These are phyloP conservation scores for Skeletonema grethae DNA, from an alignment of 108 stramenopile species.

Conservation along the genomic window DNA sequence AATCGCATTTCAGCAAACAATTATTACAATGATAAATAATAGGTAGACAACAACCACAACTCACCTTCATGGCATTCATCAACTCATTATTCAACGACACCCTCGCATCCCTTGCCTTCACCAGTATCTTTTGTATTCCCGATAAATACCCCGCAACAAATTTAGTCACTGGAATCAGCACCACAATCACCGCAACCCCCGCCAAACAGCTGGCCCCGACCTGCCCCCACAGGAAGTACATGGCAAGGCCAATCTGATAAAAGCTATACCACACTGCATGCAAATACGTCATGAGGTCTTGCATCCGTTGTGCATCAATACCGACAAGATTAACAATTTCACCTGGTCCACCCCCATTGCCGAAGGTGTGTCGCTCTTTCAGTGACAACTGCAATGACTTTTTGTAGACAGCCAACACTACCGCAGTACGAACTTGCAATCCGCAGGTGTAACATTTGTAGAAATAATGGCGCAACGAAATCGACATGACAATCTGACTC, in stretches of 20 bases:
- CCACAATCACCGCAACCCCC: slow-evolving; percentile 85
- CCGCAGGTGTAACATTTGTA: slow-evolving; percentile 90
- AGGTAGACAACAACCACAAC: background rate
- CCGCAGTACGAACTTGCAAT: slow-evolving; percentile 77
- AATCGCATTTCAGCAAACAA: background rate
- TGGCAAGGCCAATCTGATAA: slow-evolving; percentile 77
- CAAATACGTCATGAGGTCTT: slow-evolving; percentile 82
- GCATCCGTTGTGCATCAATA: slow-evolving; percentile 92
- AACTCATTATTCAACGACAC: slow-evolving; percentile 89
- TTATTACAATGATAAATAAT: background rate
- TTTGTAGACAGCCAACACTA: slow-evolving; percentile 82
- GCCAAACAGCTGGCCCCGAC: slow-evolving; percentile 77
- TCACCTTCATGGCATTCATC: slow-evolving; percentile 83
- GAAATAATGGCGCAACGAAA: slow-evolving; percentile 94
- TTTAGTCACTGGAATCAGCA: slow-evolving; percentile 85
- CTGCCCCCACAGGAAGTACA: slow-evolving; percentile 86
- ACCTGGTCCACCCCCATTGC: slow-evolving; percentile 45
- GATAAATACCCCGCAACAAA: slow-evolving; percentile 68
- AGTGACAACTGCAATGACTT: slow-evolving; percentile 80
- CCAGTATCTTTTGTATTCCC: slow-evolving; percentile 72
- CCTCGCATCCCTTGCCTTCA: slow-evolving; percentile 86
- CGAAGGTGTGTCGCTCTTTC: slow-evolving; percentile 63
- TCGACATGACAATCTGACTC: slow-evolving; percentile 77
- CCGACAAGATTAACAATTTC: slow-evolving; percentile 92
- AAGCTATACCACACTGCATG: slow-evolving; percentile 84